Evolutionary conservation across 305 asterid genomes (phyloP).

Genomic region (Fraxinus sp.): DNA sequence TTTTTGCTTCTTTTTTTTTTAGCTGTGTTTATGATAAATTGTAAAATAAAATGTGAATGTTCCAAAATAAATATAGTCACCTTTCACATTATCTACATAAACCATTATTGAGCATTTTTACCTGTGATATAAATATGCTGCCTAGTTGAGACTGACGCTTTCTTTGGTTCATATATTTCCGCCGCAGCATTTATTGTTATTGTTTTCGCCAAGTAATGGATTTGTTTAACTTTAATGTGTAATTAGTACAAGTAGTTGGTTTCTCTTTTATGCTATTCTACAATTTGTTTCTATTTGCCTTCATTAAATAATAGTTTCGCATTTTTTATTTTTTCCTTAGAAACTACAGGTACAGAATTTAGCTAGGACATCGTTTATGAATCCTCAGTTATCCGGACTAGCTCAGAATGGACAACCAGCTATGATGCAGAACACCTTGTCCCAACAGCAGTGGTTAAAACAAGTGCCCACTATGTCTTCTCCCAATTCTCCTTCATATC

Average conservation of each 20-base stretch:
- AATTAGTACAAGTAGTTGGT: background rate
- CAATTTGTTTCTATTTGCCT: conserved; percentile 25
- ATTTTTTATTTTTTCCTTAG: background rate
- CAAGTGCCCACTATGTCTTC: conserved; percentile 69
- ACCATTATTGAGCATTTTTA: background rate
- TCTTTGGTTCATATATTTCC: conserved; percentile 13
- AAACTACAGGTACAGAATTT: conserved; percentile 72
- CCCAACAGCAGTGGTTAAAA: conserved; percentile 88
- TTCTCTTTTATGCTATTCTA: conserved; percentile 23
- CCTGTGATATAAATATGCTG: conserved; percentile 2
- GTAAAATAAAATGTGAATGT: conserved; percentile 13
- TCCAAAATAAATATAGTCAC: conserved; percentile 1
- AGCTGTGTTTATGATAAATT: background rate
- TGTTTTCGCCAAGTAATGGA: conserved; percentile 22
- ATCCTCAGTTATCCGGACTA: conserved; percentile 64
- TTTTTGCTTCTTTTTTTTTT: no score
- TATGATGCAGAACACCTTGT: conserved; percentile 59
- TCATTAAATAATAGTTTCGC: conserved; percentile 25
- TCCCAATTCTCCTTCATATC: conserved; percentile 64
- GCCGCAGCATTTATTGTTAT: conserved; percentile 19
- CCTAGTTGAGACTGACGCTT: background rate
- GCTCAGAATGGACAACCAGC: conserved; percentile 82
- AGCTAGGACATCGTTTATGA: conserved; percentile 69
- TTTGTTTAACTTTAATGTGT: conserved; percentile 18
- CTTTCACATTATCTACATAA: conserved; percentile 17